These are phyloP conservation scores for Nitzschia sp. DNA, from an alignment of 108 stramenopile genomes.

Conservation along the genomic window DNA sequence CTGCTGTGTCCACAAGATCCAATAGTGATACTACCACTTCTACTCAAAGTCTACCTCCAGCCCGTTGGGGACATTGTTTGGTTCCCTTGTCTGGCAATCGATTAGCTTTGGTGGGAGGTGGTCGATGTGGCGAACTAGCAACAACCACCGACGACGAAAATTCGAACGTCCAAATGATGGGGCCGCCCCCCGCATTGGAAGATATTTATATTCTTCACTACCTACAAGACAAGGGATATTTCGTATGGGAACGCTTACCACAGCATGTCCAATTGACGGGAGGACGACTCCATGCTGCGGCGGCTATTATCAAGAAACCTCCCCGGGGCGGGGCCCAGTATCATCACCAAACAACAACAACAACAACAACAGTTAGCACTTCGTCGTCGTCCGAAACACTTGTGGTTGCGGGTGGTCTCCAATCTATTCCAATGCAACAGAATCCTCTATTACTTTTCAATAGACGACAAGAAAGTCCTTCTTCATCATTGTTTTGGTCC, in stretches of 20 bases:
- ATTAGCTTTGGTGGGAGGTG: conserved; percentile 9
- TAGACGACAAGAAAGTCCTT: conserved; percentile 13
- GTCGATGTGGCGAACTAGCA: background rate
- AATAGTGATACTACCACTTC: too few species aligned
- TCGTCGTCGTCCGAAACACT: conserved; percentile 8
- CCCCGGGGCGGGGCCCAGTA: background rate
- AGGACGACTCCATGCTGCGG: conserved; percentile 7
- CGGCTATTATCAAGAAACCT: background rate
- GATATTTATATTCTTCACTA: conserved; percentile 29
- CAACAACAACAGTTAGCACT: background rate
- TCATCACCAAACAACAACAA: background rate
- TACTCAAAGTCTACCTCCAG: too few species aligned
- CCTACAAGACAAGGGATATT: background rate
- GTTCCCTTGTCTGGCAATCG: conserved; percentile 36
- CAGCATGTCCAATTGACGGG: background rate
- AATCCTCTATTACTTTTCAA: conserved; percentile 34
- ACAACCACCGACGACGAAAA: too few species aligned
- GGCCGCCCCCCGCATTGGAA: conserved; percentile 15
- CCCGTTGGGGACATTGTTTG: conserved; percentile 78
- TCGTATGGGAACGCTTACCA: background rate
- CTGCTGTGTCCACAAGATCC: conserved; percentile 34
- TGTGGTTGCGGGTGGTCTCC: conserved; percentile 28
- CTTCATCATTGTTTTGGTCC: conserved; percentile 39
- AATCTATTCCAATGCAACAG: conserved; percentile 16
- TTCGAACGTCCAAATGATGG: too few species aligned